phyloP scores from a whole-genome alignment of 2,329 filamentous ascomycete species.

The Aciculosporium take region DNA sequence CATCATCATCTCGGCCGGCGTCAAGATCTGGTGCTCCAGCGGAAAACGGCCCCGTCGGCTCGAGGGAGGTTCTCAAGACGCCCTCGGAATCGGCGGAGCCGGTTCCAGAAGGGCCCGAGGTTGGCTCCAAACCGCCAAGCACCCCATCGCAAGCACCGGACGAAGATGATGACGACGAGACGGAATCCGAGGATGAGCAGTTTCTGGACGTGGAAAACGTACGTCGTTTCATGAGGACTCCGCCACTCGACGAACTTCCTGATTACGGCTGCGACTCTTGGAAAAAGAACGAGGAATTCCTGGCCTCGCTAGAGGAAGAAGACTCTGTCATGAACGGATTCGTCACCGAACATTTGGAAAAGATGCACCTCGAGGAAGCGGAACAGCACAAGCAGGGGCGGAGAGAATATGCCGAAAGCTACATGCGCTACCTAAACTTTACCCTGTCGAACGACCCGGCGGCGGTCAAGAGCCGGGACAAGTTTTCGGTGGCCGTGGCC shows the following conservation, averaged over 20 bases:
- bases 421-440: slow-evolving; percentile 38
- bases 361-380: slow-evolving; percentile 23
- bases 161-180: slow-evolving; percentile 33
- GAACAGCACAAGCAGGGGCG: slow-evolving; percentile 25
- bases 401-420: slow-evolving; percentile 31
- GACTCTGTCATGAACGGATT: slow-evolving; percentile 29
- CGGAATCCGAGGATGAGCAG: slow-evolving; percentile 40
- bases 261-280: slow-evolving; percentile 31
- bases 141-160: slow-evolving; percentile 35
- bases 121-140: slow-evolving; percentile 23
- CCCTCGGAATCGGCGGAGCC: neutral
- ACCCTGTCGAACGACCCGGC: slow-evolving; percentile 41
- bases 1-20: slow-evolving; percentile 2
- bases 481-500: slow-evolving; percentile 30
- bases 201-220: slow-evolving; percentile 33
- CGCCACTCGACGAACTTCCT: slow-evolving; percentile 39
- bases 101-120: slow-evolving; percentile 16
- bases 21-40: slow-evolving; percentile 3
- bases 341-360: slow-evolving; percentile 30
- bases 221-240: slow-evolving; percentile 38
- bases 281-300: slow-evolving; percentile 31
- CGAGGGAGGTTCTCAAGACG: neutral
- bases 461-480: slow-evolving; percentile 40
- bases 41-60: neutral
- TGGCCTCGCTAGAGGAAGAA: slow-evolving; percentile 25